Base-by-base conservation (phyloP, 192 early-diverging fungal genomes). In the Backusella macrospora region DNA sequence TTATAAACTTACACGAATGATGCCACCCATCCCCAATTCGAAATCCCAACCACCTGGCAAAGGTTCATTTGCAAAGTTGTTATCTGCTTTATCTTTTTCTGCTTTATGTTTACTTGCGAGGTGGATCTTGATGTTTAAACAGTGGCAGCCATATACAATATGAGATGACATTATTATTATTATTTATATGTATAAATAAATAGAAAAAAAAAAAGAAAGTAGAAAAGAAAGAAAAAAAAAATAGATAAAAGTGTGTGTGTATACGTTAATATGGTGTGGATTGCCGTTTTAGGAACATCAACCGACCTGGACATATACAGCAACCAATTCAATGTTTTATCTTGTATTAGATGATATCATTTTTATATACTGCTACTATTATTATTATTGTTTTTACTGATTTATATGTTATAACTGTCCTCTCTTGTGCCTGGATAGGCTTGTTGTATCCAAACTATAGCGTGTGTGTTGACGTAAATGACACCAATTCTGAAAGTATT, bases 21-120 rank as follows among this genome's bases (percentile, higher is more conserved):
- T 55, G 29, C 63, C 72, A 38, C 72, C 72, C 72, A 73, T 73
- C 14, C 62, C 72, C n/a, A 73, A 65, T 8, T 66, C 72, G 18
- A 73, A 63, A 5, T 65, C 62, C 62, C 38, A 63, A 16, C 72
- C 72, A 59, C 29, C 29, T 21, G 43, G 44, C 4, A 66, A 43
- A 23, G 72, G 72, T 48, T 38, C 59, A n/a, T 15, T 34, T 34
- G 67, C 64, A 44, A 37, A 2, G 0, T 23, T 45, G 8, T 42
- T 47, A 40, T 40, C 16, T 34, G 42, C n/a, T 65, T 43, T 38
- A 26, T 52, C 29, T 14, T 34, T 18, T 16, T 26, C 3, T 5
- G 38, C 13, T 4, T 14, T 47, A 12, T 73, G 66, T 48, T 73
- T 73, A 9, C 43, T 49, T 6, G 72, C n/a, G 8, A 73, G n/a